A percentile compares a stretch with the other conserved stretches of the same genome.
Conservation (phyloP, 208 protist species). For the Balamuthia mandrillaris region DNA sequence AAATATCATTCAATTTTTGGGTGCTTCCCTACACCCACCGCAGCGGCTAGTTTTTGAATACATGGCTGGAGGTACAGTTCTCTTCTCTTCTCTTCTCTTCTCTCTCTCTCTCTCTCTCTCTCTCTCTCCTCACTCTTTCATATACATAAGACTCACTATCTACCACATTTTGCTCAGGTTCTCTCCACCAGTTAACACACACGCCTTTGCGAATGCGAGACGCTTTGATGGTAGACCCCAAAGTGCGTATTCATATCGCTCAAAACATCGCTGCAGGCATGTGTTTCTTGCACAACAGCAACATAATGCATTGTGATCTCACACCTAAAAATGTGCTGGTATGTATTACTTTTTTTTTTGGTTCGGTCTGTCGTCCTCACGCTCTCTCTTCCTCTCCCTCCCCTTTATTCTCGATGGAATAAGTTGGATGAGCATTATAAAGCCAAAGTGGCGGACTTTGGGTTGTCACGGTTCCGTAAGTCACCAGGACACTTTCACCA, state of each 20-base stretch:
- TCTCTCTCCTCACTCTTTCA: neutral
- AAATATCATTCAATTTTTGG: neutral
- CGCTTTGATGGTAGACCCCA: neutral
- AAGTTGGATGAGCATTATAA: constrained; percentile 7
- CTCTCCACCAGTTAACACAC: neutral
- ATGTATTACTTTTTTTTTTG: neutral
- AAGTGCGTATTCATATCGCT: neutral
- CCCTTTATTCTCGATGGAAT: neutral
- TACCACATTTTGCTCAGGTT: neutral
- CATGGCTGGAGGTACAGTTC: neutral
- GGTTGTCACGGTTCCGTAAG: neutral
- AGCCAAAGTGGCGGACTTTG: constrained; percentile 21
- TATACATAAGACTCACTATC: neutral
- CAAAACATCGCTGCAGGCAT: neutral
- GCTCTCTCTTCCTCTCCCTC: no score
- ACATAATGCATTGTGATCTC: constrained; percentile 14
- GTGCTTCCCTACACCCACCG: neutral
- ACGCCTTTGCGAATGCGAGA: neutral
- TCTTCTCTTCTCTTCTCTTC: neutral
- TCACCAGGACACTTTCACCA: constrained; percentile 3
- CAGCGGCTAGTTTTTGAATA: constrained; percentile 4
- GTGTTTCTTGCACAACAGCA: constrained; percentile 1
- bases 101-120: neutral
- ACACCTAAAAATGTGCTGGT: constrained; percentile 16
- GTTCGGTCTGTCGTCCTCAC: neutral